A percentile compares a stretch with the other conserved stretches of the same genome.
These are phyloP conservation scores for Dillenia turbinata DNA, from an alignment of 164 flowering plant genomes.

Conservation along the genomic window DNA sequence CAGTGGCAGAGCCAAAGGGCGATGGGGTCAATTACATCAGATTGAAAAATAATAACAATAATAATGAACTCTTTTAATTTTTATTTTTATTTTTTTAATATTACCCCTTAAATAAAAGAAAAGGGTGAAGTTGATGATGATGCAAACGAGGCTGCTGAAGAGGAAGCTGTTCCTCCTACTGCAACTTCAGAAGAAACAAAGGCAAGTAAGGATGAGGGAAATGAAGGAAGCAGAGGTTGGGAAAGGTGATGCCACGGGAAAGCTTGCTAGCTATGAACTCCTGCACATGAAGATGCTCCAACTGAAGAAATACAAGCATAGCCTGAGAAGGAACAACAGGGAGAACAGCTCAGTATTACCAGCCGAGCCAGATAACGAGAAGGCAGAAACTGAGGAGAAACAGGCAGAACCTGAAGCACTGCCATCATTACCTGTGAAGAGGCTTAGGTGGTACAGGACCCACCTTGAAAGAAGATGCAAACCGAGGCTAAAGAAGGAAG, in stretches of 20 bases:
- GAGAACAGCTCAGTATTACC: not conserved
- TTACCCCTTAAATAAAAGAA: conserved; percentile 4
- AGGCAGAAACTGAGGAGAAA: conserved; percentile 7
- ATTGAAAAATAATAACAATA: no score
- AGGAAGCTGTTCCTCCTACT: conserved; percentile 2
- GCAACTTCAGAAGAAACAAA: conserved; percentile 17
- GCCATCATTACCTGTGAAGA: not conserved
- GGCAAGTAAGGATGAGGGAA: conserved; percentile 16
- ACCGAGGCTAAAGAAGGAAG: not conserved
- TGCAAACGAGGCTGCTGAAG: conserved; percentile 16
- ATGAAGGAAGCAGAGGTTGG: conserved; percentile 20
- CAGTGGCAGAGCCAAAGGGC: no score
- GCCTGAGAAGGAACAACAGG: conserved; percentile 4
- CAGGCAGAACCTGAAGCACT: conserved; percentile 10
- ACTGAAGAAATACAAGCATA: conserved; percentile 1
- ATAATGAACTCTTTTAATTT: no score
- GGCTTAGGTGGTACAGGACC: not conserved
- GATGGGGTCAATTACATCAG: no score
- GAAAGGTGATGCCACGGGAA: conserved; percentile 6
- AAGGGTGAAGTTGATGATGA: conserved; percentile 14
- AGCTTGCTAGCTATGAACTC: not conserved
- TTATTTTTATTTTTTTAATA: no score
- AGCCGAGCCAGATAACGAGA: not conserved
- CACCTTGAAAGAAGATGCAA: conserved; percentile 5
- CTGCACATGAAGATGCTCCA: not conserved